Evolutionary conservation across 805 yeast species (phyloP), one percentile per base, ranked within the genome.

Genomic region (Lipomyces sp.): DNA sequence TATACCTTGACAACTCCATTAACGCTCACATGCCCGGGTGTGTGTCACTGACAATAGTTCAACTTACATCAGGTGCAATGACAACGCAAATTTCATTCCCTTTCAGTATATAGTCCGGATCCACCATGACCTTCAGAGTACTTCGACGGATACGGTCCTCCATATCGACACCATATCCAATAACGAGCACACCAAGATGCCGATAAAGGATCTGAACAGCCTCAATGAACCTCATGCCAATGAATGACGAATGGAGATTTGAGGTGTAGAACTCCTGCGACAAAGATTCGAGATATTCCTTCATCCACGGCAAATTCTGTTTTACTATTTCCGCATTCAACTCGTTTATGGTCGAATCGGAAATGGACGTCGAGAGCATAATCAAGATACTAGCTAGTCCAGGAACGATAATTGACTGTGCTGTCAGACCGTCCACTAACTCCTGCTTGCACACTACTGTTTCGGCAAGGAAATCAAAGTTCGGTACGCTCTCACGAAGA

Each of bases 381-480:
- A 64, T 57, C 30, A 64, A 54, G 13, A 64, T 33, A 30, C 62
- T 64, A 15, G 67, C 59, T 15, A 64, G 29, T 18, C 67, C 67
- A 2, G 67, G 67, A 6, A 64, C 64, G 7, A 64, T 53, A 24
- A 64, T 35, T n/a, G 63, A 59, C 53, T 64, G 67, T 1, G 67
- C 61, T 11, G 61, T 10, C 29, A 64, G 58, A 11, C 67, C 67
- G 48, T 60, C 62, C 18, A 64, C 57, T 13, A 64, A 45, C 1
- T 60, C 67, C 39, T 60, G 64, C 61, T 56, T 64, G 59, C 67
- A 64, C 5, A 64, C 55, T n/a, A 64, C 62, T 33, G 33, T 48
- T 50, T 64, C 64, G 24, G 61, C 67, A 35, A 64, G 58, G 39
- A 50, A 64, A 24, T 64, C 67, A 33, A 64, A 64, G 29, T 64